phyloP scores from a whole-genome alignment of 1,284 basidiomycete species.

The Ustilago nuda region DNA sequence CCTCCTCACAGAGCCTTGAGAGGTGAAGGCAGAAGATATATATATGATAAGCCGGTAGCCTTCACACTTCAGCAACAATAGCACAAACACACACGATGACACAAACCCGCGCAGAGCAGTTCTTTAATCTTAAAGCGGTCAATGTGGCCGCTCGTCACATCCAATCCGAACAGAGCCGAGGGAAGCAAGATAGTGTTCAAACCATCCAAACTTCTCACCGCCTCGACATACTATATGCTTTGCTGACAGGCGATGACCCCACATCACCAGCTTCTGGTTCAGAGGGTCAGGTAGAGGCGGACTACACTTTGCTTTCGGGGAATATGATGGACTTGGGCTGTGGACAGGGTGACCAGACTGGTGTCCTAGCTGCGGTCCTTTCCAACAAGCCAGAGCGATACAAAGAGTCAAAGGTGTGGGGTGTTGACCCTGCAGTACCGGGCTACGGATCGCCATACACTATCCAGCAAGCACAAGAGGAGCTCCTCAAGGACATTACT shows the following conservation, averaged over 20 bases:
- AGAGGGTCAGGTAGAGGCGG: not conserved
- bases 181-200: slow-evolving; percentile 18
- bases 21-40: not conserved
- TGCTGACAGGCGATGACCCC: slow-evolving; percentile 23
- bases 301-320: slow-evolving; percentile 14
- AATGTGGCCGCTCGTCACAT: slow-evolving; percentile 20
- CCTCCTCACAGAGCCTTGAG: not conserved
- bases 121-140: slow-evolving; percentile 18
- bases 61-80: not conserved
- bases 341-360: slow-evolving; percentile 33
- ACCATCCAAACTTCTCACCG: slow-evolving; percentile 31
- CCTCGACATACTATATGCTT: slow-evolving; percentile 27
- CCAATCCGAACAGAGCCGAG: slow-evolving; percentile 11
- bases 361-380: slow-evolving; percentile 14
- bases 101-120: slow-evolving; percentile 19
- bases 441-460: slow-evolving; percentile 31
- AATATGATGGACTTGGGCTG: slow-evolving; percentile 31
- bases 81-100: slow-evolving; percentile 8
- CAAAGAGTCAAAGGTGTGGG: slow-evolving; percentile 4
- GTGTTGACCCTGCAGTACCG: slow-evolving; percentile 21
- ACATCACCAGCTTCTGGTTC: not conserved
- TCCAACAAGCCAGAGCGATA: not conserved
- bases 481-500: slow-evolving; percentile 1
- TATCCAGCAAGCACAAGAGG: slow-evolving; percentile 27
- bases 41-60: not conserved